phyloP scores from a whole-genome alignment of 495 filamentous ascomycete genomes.

The Lepraria neglecta region DNA sequence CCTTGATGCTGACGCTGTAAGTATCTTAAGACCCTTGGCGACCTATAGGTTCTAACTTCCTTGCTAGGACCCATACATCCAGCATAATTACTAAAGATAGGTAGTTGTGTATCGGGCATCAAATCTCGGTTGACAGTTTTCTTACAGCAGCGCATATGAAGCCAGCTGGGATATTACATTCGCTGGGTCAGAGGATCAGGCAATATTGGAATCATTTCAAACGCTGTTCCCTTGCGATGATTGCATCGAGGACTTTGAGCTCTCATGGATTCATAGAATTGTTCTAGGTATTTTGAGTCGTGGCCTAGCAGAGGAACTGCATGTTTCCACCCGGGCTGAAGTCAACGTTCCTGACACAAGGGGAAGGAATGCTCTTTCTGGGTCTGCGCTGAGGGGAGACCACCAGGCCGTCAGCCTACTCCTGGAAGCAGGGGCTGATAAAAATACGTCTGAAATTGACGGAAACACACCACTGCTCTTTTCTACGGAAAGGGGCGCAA shows the following conservation, averaged over 20 bases:
- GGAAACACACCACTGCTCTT: background rate
- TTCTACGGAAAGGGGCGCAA: background rate
- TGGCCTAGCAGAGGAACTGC: background rate
- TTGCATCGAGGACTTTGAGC: background rate
- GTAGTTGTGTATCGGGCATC: no score
- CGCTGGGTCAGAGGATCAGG: background rate
- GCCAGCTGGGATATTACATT: background rate
- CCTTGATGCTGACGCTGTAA: background rate
- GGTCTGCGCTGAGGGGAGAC: background rate
- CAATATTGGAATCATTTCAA: background rate
- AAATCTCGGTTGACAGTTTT: no score
- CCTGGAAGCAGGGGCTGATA: background rate
- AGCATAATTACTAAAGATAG: background rate
- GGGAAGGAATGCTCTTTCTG: background rate
- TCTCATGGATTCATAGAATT: background rate
- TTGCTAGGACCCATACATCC: background rate
- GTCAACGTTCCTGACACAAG: background rate
- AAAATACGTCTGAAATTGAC: background rate
- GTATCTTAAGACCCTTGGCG: background rate
- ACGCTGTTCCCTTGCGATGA: background rate
- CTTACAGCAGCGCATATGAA: background rate
- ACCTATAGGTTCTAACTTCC: background rate
- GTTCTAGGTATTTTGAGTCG: background rate
- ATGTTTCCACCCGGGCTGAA: background rate
- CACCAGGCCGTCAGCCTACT: background rate